These are phyloP conservation scores for Trichosanthes truncata DNA, from an alignment of 306 rosid species.

Conservation along the genomic window DNA sequence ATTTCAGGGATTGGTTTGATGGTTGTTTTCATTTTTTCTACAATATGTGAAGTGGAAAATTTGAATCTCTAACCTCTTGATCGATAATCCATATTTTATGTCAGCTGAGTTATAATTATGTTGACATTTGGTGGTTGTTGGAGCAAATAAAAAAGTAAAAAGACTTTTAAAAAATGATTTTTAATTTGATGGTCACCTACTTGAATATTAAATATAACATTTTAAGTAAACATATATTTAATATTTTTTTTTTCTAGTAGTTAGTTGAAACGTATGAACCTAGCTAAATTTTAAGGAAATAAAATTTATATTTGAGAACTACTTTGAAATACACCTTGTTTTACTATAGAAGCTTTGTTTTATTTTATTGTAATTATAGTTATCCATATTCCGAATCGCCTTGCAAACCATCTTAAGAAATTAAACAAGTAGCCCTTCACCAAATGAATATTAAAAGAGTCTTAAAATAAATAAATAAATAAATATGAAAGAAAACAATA, in stretches of 20 bases:
- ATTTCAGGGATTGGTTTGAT: no score
- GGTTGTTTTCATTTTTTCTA: no score
- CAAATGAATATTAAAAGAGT: neutral
- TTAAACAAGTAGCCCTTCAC: neutral
- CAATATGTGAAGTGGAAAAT: no score
- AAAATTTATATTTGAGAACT: neutral
- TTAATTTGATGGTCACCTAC: neutral
- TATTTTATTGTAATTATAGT: neutral
- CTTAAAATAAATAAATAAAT: neutral
- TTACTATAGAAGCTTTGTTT: neutral
- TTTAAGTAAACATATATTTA: neutral
- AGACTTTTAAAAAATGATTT: neutral
- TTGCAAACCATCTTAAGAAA: neutral
- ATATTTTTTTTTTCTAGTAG: neutral
- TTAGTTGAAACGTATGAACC: neutral
- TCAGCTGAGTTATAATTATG: no score
- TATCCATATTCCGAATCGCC: neutral
- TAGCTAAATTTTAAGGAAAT: neutral
- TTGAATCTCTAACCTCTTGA: no score
- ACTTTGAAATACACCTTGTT: neutral
- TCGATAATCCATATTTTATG: no score
- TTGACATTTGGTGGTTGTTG: no score
- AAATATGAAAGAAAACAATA: constrained; percentile 6
- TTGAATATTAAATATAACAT: no score
- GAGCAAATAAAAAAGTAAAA: no score